Percentiles rank a stretch among this genome's conserved stretches.
Conservation (phyloP, 495 filamentous ascomycete genomes). For the Xylaria palmicola region DNA sequence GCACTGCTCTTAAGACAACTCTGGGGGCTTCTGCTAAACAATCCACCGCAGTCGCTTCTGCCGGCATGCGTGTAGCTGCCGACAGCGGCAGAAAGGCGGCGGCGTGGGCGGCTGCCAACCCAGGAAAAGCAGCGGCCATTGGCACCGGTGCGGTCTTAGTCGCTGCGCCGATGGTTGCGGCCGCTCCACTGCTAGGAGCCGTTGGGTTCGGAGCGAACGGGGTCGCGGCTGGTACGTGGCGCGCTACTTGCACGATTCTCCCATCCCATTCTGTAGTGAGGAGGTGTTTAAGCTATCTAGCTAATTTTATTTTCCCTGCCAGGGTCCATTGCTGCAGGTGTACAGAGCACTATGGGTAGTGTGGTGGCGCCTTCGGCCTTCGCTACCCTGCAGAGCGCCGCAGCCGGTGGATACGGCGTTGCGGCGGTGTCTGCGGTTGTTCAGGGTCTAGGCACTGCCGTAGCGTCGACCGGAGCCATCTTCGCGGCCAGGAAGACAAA, state of each 20-base stretch:
- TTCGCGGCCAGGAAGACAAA: not conserved
- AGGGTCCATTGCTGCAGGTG: conserved; percentile 15
- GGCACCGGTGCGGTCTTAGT: not conserved
- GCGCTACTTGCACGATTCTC: not conserved
- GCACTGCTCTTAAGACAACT: too few species aligned
- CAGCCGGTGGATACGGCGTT: conserved; percentile 13
- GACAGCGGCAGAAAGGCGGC: too few species aligned
- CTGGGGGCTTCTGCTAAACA: too few species aligned
- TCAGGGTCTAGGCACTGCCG: not conserved
- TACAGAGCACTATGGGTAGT: conserved; percentile 13
- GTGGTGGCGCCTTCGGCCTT: conserved; percentile 15
- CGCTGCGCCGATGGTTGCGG: conserved; percentile 1
- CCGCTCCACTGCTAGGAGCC: not conserved
- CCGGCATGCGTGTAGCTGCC: too few species aligned
- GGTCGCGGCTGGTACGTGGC: not conserved
- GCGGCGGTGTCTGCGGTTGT: conserved; percentile 1
- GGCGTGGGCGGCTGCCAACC: conserved; percentile 6
- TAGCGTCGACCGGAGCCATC: not conserved
- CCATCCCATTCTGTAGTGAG: not conserved
- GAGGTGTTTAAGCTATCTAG: not conserved
- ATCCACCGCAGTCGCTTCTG: too few species aligned
- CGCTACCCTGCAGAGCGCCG: conserved; percentile 21
- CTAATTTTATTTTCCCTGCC: not conserved
- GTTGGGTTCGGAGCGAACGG: conserved; percentile 1
- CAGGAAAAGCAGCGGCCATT: not conserved